phyloP scores from a whole-genome alignment of 2,329 filamentous ascomycete species.

The Monilinia vaccinii-corymbosi region DNA sequence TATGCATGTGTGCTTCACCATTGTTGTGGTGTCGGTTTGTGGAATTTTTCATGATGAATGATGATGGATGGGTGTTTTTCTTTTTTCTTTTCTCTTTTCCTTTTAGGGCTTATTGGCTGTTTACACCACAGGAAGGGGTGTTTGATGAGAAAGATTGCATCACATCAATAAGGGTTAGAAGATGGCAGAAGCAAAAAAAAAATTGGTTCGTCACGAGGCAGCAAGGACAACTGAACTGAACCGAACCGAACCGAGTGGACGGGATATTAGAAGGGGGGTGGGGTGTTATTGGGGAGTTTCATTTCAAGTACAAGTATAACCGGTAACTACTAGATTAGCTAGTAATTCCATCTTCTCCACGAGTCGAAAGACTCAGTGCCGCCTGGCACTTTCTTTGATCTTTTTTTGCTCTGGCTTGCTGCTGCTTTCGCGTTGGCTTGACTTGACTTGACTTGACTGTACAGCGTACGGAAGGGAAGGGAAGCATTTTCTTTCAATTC shows the following conservation, averaged over 20 bases:
- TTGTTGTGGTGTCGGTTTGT: background rate
- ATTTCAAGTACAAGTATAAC: background rate
- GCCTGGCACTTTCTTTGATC: background rate
- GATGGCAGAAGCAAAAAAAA: background rate
- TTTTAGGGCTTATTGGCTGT: background rate
- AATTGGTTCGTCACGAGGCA: slow-evolving; percentile 2
- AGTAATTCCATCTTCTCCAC: slow-evolving; percentile 2
- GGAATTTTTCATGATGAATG: background rate
- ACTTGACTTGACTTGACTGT: no score
- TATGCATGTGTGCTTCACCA: background rate
- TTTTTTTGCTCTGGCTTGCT: background rate
- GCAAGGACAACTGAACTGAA: slow-evolving; percentile 1
- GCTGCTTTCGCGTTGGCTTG: background rate
- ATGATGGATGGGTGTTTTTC: background rate
- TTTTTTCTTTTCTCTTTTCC: background rate
- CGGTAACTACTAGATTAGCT: background rate
- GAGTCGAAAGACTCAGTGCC: slow-evolving; percentile 7
- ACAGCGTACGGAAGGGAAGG: no score
- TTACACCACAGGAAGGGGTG: background rate
- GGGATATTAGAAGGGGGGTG: background rate
- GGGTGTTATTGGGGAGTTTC: background rate
- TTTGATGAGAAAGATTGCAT: background rate
- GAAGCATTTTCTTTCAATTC: no score
- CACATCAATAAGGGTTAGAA: slow-evolving; percentile 4
- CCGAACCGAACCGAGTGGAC: no score